phyloP scores from a whole-genome alignment of 2,329 filamentous ascomycete genomes.

The Xylariaceae sp. region DNA sequence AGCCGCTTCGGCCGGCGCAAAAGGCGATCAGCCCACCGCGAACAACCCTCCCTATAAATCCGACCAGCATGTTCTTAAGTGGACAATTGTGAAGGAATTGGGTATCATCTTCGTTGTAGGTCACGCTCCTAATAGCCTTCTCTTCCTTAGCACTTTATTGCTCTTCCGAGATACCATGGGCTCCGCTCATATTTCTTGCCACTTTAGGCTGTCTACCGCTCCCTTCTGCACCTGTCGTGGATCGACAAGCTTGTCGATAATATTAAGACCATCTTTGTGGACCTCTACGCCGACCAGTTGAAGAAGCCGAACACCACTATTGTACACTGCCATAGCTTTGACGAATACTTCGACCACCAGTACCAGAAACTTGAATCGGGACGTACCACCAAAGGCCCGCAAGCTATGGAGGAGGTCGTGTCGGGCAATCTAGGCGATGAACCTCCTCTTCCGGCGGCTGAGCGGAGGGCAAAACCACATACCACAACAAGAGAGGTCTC shows the following conservation, averaged over 20 bases:
- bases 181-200: conserved; percentile 11
- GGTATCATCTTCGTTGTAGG: conserved; percentile 89
- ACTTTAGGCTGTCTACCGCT: conserved; percentile 86
- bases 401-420: conserved; percentile 32
- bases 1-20: conserved; percentile 56
- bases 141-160: neutral
- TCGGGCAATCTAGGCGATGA: conserved; percentile 38
- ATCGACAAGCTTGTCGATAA: conserved; percentile 96
- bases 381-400: conserved; percentile 30
- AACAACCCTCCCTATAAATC: conserved; percentile 74
- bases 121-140: conserved; percentile 3
- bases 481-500: conserved; percentile 35
- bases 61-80: conserved; percentile 92
- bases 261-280: conserved; percentile 85
- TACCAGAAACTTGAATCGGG: conserved; percentile 71
- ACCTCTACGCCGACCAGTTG: conserved; percentile 83
- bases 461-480: conserved; percentile 38
- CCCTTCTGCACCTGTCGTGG: conserved; percentile 91
- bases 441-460: conserved; percentile 39
- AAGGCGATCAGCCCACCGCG: conserved; percentile 55
- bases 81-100: conserved; percentile 87
- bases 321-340: conserved; percentile 75
- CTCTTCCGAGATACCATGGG: neutral
- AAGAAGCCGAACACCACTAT: conserved; percentile 74
- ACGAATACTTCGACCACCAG: conserved; percentile 92